Conservation (phyloP, 441 rosid species). For the Adansonia gregorii region DNA sequence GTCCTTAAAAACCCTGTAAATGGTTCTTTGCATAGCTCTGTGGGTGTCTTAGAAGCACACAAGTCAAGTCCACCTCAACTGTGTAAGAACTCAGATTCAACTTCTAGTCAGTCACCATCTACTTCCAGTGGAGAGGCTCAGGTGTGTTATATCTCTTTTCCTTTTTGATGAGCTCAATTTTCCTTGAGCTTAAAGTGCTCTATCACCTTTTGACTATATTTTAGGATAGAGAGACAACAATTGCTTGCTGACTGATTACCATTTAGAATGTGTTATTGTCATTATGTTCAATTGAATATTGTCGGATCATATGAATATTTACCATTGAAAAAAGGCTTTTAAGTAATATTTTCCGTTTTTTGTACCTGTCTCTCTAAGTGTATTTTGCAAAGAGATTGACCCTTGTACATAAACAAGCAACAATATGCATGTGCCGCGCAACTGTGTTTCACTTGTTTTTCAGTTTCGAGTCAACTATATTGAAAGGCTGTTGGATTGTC, state of each 20-base stretch:
- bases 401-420: not conserved
- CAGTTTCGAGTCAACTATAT: conserved; percentile 5
- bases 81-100: conserved; percentile 49
- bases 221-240: not conserved
- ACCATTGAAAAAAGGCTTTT: conserved; percentile 12
- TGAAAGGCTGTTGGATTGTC: not conserved
- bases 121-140: conserved; percentile 64
- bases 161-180: not conserved
- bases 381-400: conserved; percentile 3
- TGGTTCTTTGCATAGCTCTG: conserved; percentile 34
- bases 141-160: conserved; percentile 38
- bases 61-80: conserved; percentile 42
- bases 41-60: conserved; percentile 32
- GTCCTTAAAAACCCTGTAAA: conserved; percentile 30
- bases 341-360: not conserved
- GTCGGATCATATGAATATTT: not conserved
- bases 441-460: conserved; percentile 1
- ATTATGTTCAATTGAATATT: conserved; percentile 7
- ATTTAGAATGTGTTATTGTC: not conserved
- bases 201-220: conserved; percentile 25
- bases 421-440: not conserved
- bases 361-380: not conserved
- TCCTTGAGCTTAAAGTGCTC: not conserved
- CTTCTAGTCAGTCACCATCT: conserved; percentile 52
- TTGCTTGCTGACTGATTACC: not conserved